Percentiles rank a stretch among this genome's conserved stretches.
These are phyloP conservation scores for Salvia splendens DNA, from an alignment of 257 asterid genomes.

Conservation along the genomic window DNA sequence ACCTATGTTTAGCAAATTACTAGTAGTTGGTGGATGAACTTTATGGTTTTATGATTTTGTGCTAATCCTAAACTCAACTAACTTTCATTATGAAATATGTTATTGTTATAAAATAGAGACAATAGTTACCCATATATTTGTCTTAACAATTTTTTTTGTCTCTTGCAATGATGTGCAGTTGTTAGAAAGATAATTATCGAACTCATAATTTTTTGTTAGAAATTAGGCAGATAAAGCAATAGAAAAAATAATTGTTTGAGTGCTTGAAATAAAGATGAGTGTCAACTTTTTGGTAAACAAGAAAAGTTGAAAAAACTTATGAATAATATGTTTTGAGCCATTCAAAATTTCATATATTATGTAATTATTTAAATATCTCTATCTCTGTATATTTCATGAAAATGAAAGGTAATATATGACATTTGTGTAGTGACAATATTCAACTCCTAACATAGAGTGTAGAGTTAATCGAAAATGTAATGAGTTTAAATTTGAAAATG, in stretches of 20 bases:
- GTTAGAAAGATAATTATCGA: neutral
- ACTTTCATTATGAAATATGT: neutral
- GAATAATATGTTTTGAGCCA: too few species aligned
- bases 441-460: too few species aligned
- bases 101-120: too few species aligned
- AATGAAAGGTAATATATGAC: too few species aligned
- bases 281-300: too few species aligned
- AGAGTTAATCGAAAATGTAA: too few species aligned
- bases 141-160: neutral
- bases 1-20: neutral
- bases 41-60: conserved; percentile 14
- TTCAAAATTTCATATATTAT: too few species aligned
- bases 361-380: too few species aligned
- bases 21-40: neutral
- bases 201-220: neutral
- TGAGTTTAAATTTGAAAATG: too few species aligned
- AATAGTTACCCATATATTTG: too few species aligned
- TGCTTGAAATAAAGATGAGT: neutral
- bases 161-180: conserved; percentile 2
- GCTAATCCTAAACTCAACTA: neutral
- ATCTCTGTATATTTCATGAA: too few species aligned
- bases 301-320: neutral
- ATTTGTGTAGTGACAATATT: too few species aligned
- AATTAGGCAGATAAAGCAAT: neutral
- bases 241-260: neutral